These are phyloP conservation scores for Yarrowia osloensis DNA, from an alignment of 805 yeast species.

Conservation along the genomic window DNA sequence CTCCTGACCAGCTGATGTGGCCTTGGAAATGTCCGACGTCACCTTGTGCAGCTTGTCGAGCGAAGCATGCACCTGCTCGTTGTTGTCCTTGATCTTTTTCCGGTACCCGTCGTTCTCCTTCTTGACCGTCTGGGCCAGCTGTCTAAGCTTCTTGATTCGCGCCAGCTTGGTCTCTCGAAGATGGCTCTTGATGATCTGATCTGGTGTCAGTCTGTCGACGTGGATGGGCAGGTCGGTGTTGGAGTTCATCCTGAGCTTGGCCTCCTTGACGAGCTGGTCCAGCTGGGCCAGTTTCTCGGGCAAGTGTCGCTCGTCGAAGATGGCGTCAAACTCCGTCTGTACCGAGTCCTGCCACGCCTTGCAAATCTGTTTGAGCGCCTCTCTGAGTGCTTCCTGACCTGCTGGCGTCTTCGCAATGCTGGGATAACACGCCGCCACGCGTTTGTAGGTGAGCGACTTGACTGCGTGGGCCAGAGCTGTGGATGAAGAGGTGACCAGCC, in stretches of 20 bases:
- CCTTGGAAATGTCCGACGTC: slow-evolving; percentile 2
- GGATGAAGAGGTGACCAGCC: slow-evolving; percentile 53
- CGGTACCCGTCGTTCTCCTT: background rate
- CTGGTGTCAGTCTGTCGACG: slow-evolving; percentile 39
- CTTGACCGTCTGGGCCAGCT: slow-evolving; percentile 12
- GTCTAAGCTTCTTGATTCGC: slow-evolving; percentile 35
- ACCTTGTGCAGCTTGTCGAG: slow-evolving; percentile 15
- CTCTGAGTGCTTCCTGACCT: slow-evolving; percentile 50
- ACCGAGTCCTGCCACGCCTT: slow-evolving; percentile 54
- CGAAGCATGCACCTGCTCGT: background rate
- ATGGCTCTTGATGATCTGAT: slow-evolving; percentile 40
- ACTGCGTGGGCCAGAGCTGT: slow-evolving; percentile 59
- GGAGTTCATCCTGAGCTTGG: slow-evolving; percentile 39
- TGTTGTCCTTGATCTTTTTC: background rate
- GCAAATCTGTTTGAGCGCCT: slow-evolving; percentile 55
- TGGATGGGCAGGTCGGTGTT: slow-evolving; percentile 25
- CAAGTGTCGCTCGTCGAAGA: slow-evolving; percentile 51
- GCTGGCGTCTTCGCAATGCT: slow-evolving; percentile 49
- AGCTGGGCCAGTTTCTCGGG: slow-evolving; percentile 45
- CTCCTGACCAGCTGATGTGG: background rate
- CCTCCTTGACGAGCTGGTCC: slow-evolving; percentile 46
- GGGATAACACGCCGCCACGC: slow-evolving; percentile 58
- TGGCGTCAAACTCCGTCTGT: slow-evolving; percentile 54
- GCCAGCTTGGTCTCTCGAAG: slow-evolving; percentile 36
- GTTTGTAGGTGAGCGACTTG: slow-evolving; percentile 53